Conservation (phyloP, 2,329 filamentous ascomycete genomes). For the Sclerotinia sclerotiorum region DNA sequence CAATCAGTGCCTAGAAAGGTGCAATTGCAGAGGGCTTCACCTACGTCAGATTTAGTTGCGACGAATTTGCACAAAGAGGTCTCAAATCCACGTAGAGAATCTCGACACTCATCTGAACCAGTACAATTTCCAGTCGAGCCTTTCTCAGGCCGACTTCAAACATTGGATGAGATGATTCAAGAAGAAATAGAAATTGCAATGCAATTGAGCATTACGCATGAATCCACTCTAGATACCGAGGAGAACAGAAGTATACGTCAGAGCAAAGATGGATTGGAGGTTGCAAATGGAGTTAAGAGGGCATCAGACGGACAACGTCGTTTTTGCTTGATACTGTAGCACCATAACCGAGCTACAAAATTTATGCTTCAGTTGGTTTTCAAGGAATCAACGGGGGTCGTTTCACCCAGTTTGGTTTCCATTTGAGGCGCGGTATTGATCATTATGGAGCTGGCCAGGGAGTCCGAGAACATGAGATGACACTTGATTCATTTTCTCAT, state of each 20-base stretch:
- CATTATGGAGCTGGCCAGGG: background rate
- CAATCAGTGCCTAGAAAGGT: no score
- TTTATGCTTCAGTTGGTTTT: background rate
- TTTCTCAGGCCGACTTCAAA: background rate
- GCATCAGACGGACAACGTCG: background rate
- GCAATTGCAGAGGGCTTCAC: background rate
- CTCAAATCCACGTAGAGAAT: background rate
- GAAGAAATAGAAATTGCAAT: background rate
- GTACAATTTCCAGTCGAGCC: background rate
- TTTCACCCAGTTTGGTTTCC: background rate
- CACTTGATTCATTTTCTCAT: background rate
- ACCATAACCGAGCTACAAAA: background rate
- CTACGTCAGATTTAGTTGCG: background rate
- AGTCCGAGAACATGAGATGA: background rate
- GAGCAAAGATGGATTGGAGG: background rate
- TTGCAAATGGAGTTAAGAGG: background rate
- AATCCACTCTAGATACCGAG: background rate
- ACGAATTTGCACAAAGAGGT: background rate
- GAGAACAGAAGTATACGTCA: background rate
- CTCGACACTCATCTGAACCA: background rate
- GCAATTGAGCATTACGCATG: background rate
- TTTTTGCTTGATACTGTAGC: constrained; percentile 2
- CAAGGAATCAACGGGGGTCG: no score
- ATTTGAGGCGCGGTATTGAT: background rate
- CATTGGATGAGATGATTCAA: constrained; percentile 9